A percentile compares a stretch with the other conserved stretches of the same genome.
Evolutionary conservation across 2,329 filamentous ascomycete genomes (phyloP).

Genomic region (Fonsecaea multimorphosa): DNA sequence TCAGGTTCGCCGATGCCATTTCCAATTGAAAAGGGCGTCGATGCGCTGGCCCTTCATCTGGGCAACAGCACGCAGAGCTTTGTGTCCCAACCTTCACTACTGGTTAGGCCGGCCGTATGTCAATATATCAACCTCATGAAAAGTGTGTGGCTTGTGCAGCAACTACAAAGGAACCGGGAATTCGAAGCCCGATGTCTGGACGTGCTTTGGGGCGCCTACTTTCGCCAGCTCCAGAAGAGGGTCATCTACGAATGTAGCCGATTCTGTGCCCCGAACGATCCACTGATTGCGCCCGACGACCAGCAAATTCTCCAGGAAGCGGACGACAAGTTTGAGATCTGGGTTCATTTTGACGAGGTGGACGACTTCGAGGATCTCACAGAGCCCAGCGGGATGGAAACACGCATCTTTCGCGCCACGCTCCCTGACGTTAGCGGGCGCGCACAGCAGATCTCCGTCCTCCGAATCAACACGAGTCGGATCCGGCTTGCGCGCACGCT

Average conservation of each 20-base stretch:
- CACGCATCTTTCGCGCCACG: background rate
- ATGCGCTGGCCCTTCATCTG: background rate
- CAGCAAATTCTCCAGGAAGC: background rate
- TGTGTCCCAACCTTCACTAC: background rate
- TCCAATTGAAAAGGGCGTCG: background rate
- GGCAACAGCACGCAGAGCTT: background rate
- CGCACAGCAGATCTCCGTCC: background rate
- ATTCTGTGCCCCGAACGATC: background rate
- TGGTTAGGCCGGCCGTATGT: background rate
- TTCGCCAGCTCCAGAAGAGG: background rate
- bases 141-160: background rate
- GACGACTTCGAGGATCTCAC: conserved; percentile 2
- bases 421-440: background rate
- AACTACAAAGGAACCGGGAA: background rate
- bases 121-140: background rate
- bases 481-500: background rate
- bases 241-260: background rate
- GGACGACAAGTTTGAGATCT: conserved; percentile 3
- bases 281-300: background rate
- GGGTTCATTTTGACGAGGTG: background rate
- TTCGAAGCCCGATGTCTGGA: background rate
- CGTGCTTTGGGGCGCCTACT: background rate
- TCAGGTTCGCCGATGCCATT: background rate
- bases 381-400: background rate
- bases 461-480: background rate